These are phyloP conservation scores for Talaromyces verruculosus DNA, from an alignment of 2,329 filamentous ascomycete species.

Conservation along the genomic window DNA sequence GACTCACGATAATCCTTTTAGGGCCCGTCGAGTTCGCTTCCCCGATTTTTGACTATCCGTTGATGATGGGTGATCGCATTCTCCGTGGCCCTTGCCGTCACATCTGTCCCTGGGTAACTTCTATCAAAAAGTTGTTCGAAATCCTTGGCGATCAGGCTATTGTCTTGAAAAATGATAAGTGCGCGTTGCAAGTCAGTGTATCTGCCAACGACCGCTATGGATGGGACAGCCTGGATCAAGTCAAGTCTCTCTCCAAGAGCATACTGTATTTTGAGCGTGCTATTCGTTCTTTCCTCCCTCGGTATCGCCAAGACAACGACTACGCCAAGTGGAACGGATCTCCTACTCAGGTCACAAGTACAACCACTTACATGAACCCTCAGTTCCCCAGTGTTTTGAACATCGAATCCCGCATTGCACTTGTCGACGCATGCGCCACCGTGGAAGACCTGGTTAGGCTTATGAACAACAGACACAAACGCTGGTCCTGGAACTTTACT, in stretches of 20 bases:
- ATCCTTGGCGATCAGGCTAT: neutral
- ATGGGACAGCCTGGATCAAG: conserved; percentile 1
- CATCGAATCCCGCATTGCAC: neutral
- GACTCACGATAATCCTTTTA: neutral
- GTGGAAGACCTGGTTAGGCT: neutral
- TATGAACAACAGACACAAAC: neutral
- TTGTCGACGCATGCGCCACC: neutral
- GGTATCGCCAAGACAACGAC: neutral
- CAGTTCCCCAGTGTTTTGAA: neutral
- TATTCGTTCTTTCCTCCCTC: conserved; percentile 1
- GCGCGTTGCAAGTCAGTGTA: conserved; percentile 1
- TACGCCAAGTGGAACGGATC: conserved; percentile 13
- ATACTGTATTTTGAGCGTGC: conserved; percentile 5
- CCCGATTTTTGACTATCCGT: neutral
- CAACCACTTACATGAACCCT: neutral
- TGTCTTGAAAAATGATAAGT: neutral
- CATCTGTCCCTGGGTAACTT: neutral
- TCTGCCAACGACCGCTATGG: neutral
- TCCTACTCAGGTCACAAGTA: neutral
- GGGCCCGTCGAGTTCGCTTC: conserved; percentile 9
- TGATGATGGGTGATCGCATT: neutral
- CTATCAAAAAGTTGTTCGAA: neutral
- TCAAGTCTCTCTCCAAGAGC: neutral
- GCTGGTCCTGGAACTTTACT: conserved; percentile 8
- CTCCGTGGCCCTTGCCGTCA: neutral